These are phyloP conservation scores for Aquilaria yunnanensis DNA, from an alignment of 345 rosid species.

Conservation along the genomic window DNA sequence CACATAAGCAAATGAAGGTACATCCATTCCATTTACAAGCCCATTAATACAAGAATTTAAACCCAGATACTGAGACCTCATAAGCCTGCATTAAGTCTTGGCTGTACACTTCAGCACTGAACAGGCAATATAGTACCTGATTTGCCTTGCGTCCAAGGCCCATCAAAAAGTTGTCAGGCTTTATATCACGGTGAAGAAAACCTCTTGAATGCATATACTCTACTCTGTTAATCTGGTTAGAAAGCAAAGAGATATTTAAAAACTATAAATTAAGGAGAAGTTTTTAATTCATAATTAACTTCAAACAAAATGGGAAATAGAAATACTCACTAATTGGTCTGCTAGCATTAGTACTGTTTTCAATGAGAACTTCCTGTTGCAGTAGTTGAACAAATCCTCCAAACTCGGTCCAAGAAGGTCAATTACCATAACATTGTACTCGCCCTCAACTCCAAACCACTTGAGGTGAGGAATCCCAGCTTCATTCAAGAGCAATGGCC, in stretches of 20 bases:
- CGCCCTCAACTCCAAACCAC: constrained; percentile 85
- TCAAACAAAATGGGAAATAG: neutral
- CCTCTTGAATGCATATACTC: constrained; percentile 76
- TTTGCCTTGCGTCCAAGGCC: constrained; percentile 85
- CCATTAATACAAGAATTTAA: too few species aligned
- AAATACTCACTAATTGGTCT: constrained; percentile 60
- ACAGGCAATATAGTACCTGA: constrained; percentile 35
- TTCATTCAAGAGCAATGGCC: constrained; percentile 22
- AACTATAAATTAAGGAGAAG: neutral
- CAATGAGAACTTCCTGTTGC: constrained; percentile 65
- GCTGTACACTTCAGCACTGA: neutral
- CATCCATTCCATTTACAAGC: too few species aligned
- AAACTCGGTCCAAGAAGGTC: constrained; percentile 91
- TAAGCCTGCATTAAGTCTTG: too few species aligned
- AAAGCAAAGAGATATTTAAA: constrained; percentile 3
- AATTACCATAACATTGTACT: constrained; percentile 77
- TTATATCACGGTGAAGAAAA: constrained; percentile 86
- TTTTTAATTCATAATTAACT: neutral
- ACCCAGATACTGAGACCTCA: too few species aligned
- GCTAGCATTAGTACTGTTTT: constrained; percentile 88
- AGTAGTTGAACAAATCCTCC: constrained; percentile 81
- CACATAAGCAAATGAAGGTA: too few species aligned
- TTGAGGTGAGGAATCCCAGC: constrained; percentile 84
- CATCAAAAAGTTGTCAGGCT: constrained; percentile 88
- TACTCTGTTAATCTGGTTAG: constrained; percentile 67